Evolutionary conservation across 2,329 filamentous ascomycete species (phyloP).

Genomic region (Arthrobotrys musiformis): DNA sequence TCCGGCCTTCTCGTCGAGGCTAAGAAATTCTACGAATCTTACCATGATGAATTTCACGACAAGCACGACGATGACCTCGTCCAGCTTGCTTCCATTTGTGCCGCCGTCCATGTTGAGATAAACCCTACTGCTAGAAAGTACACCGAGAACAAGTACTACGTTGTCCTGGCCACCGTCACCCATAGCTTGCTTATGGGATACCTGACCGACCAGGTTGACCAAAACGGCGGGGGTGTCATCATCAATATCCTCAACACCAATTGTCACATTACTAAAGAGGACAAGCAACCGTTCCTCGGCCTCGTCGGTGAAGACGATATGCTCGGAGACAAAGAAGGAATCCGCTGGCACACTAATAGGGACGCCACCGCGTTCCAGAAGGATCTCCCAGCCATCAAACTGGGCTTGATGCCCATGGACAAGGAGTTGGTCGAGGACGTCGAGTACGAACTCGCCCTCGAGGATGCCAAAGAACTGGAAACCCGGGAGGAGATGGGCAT

Average conservation of each 20-base stretch:
- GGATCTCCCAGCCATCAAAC: slow-evolving; percentile 71
- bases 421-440: slow-evolving; percentile 83
- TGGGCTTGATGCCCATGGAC: slow-evolving; percentile 87
- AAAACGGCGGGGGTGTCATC: slow-evolving; percentile 81
- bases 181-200: slow-evolving; percentile 86
- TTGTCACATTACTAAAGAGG: slow-evolving; percentile 70
- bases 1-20: slow-evolving; percentile 78
- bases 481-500: slow-evolving; percentile 58
- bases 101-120: slow-evolving; percentile 80
- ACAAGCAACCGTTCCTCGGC: slow-evolving; percentile 65
- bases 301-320: slow-evolving; percentile 68
- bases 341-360: slow-evolving; percentile 74
- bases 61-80: slow-evolving; percentile 84
- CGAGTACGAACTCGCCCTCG: slow-evolving; percentile 83
- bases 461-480: slow-evolving; percentile 71
- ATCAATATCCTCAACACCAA: slow-evolving; percentile 75
- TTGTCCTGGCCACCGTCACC: slow-evolving; percentile 87
- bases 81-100: slow-evolving; percentile 76
- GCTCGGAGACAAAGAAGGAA: slow-evolving; percentile 75
- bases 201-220: slow-evolving; percentile 80
- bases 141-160: slow-evolving; percentile 83
- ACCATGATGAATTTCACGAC: slow-evolving; percentile 74
- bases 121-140: slow-evolving; percentile 85
- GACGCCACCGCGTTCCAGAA: slow-evolving; percentile 69
- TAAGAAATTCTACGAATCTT: slow-evolving; percentile 74